Evolutionary conservation across 352 stramenopile genomes (phyloP), one percentile per base, ranked within the genome.

Genomic region (Phytopythium sindhum): DNA sequence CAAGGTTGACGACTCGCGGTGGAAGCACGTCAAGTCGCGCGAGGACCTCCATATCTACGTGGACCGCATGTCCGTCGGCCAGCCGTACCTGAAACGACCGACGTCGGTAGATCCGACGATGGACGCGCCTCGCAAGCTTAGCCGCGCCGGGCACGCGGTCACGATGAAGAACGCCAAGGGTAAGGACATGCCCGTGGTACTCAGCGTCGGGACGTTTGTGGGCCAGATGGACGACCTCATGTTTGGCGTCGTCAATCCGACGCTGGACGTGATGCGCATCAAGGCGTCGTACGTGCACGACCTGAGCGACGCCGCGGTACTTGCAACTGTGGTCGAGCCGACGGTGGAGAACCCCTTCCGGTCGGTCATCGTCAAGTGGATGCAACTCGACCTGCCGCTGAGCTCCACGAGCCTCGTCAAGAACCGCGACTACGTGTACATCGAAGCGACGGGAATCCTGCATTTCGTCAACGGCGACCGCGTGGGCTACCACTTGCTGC

Each of bases 321-420:
- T 88, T 17, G 77, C 74, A 1, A 71, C 69, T 0, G 60, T 86
- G 2, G 68, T 77, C 35, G 65, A 75, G 15, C 74, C 79, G 6
- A 86, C 78, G 8, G 33, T 61, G 28, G 71, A 84, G 51, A 76
- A 86, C 44, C 79, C 79, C 23, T 88, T 85, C 58, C 76, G 76
- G n/a, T 68, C 65, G 26, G 29, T 80, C 17, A 57, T 71, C 12
- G 64, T 80, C 61, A 80, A 80, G 64, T 80, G 69, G 66, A 68
- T 72, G 59, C 62, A 75, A 57, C 68, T 69, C 28, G 69, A 72
- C 51, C 35, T 74, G 21, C 72, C 68, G 12, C 48, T 78, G 10
- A 48, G 51, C 37, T 66, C 61, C n/a, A 65, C 61, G 26, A 53
- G 67, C 0, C 45, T 74, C 2, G 64, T 77, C 57, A 74, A 74